phyloP scores from a whole-genome alignment of 345 rosid genomes.

The Acer negundo region DNA sequence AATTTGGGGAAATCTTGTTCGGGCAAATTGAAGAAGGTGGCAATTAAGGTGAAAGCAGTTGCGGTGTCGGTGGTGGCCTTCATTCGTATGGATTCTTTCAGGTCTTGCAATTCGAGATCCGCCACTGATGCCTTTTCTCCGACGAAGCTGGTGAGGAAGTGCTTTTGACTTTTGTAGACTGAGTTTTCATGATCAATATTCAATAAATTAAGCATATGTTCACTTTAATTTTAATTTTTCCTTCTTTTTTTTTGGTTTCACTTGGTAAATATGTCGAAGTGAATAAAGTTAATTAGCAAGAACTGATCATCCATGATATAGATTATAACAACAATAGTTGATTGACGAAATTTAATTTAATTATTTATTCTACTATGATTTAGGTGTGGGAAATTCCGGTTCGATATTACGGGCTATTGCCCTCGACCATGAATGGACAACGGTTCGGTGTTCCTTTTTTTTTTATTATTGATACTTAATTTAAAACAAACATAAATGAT shows the following conservation, averaged over 20 bases:
- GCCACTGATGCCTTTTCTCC: slow-evolving; percentile 29
- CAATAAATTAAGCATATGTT: neutral
- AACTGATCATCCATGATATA: neutral
- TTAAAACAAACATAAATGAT: too few relatives aligned
- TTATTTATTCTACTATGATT: too few relatives aligned
- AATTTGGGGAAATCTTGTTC: slow-evolving; percentile 23
- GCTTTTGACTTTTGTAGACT: neutral
- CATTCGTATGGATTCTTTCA: slow-evolving; percentile 19
- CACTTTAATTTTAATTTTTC: neutral
- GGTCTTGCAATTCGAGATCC: slow-evolving; percentile 35
- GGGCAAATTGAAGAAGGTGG: slow-evolving; percentile 34
- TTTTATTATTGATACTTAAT: too few relatives aligned
- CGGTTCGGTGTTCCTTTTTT: too few relatives aligned
- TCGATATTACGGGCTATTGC: too few relatives aligned
- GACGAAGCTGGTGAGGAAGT: neutral
- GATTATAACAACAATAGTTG: neutral
- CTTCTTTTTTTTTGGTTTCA: neutral
- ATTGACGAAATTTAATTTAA: too few relatives aligned
- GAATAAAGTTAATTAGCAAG: neutral
- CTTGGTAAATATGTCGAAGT: neutral
- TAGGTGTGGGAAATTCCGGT: too few relatives aligned
- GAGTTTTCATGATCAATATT: neutral
- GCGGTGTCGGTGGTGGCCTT: slow-evolving; percentile 34
- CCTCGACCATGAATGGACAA: too few relatives aligned
- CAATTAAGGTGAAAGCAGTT: slow-evolving; percentile 35